Conservation (phyloP, 2,329 filamentous ascomycete genomes). For the Thermothelomyces thermophilus region DNA sequence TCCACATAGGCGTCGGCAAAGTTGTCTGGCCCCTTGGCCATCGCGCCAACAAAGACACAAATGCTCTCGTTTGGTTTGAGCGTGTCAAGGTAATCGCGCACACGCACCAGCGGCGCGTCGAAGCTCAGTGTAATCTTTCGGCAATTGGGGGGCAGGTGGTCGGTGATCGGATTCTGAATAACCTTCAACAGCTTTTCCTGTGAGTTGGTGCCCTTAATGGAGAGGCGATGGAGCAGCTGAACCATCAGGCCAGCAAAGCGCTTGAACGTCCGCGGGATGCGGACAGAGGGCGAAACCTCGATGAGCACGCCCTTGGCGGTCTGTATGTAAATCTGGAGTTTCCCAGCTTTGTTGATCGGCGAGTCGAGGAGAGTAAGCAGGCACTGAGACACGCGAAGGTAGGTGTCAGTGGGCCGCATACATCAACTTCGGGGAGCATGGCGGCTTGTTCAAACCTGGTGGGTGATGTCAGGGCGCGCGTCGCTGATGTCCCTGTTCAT, state of each 20-base stretch:
- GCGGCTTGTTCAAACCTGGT: conserved; percentile 61
- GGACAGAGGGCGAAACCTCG: conserved; percentile 94
- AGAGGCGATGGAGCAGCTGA: conserved; percentile 88
- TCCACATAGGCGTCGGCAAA: conserved; percentile 94
- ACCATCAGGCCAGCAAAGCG: conserved; percentile 98
- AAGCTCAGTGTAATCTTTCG: conserved; percentile 96
- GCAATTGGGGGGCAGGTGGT: conserved; percentile 94
- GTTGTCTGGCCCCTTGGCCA: conserved; percentile 94
- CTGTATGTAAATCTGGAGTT: conserved; percentile 96
- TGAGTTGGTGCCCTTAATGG: conserved; percentile 92
- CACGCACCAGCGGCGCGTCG: conserved; percentile 79
- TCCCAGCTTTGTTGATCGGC: conserved; percentile 96
- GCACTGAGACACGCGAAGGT: conserved; percentile 56
- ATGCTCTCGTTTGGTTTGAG: conserved; percentile 82
- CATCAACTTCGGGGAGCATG: conserved; percentile 42
- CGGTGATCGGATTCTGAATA: conserved; percentile 96
- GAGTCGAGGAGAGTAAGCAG: conserved; percentile 95
- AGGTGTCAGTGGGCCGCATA: conserved; percentile 21
- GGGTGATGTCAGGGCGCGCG: conserved; percentile 93
- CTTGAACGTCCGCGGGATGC: conserved; percentile 97
- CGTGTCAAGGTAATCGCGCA: conserved; percentile 79
- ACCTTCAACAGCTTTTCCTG: conserved; percentile 97
- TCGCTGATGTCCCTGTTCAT: conserved; percentile 99
- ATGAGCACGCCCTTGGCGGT: conserved; percentile 96
- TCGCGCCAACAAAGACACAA: conserved; percentile 95